Base-by-base conservation (phyloP, 2,329 filamentous ascomycete genomes). In the Botrytis fabae region DNA sequence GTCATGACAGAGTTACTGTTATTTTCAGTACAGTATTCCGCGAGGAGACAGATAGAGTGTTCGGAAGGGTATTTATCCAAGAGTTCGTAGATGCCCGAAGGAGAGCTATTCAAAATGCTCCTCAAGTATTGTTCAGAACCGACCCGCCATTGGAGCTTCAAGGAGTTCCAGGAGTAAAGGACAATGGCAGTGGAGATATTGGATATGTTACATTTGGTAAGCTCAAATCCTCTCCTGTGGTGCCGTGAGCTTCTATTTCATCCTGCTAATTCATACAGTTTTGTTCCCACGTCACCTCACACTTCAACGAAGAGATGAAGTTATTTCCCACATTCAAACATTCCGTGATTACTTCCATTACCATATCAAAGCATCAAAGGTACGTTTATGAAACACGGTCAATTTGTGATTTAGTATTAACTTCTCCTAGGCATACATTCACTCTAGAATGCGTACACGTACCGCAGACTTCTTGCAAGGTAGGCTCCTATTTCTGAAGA, bases 311-410 rank as follows among this genome's bases (percentile, higher is more conserved):
- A 93, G 97, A 85, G 92, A 93, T 74, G 95, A 98, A 77, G 95
- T 97, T 82, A 99, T 99, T 78, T 98, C 95, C 69, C 97, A 99
- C 83, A 98, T 99, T 80, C 97, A 99, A 85, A 99, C 96, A 22
- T 99, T 99, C 93, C 93, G 96, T 78, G 96, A 99, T 82, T 99
- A 99, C 84, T 99, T 99, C 87, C 96, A 99, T 84, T 99, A 99
- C 83, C 96, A 99, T 84, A 99, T 99, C 85, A 99, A 99, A 85
- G 97, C 96, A 44, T 98, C 95, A 75, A 99, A 99, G 87, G 89
- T 90, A 82, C 70, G 76, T 59, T 22, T 28, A 44, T 20, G 12
- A 61, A 16, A 40, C 20, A 8, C 16, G 57, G 66, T n/a, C 28
- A 54, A 73, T 20, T 22, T 51, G 76, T 65, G 76, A 69, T 73